Percentiles rank a stretch among this genome's conserved stretches.
These are phyloP conservation scores for Eutypella sp. DNA, from an alignment of 2,329 filamentous ascomycete genomes.

Conservation along the genomic window DNA sequence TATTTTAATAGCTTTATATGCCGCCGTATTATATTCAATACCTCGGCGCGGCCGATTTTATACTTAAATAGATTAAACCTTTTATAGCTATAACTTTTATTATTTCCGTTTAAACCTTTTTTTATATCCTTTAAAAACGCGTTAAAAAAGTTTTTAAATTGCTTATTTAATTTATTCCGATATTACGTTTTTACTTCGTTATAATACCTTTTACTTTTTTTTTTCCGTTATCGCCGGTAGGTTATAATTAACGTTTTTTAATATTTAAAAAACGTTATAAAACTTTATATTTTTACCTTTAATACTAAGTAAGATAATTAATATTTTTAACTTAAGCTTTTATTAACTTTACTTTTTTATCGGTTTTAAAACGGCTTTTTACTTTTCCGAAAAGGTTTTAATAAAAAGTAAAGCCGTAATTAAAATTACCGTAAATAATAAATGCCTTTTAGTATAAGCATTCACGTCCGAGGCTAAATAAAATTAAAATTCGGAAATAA, in stretches of 20 bases:
- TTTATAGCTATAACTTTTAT: conserved; percentile 21
- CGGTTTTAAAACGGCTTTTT: no score
- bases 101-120: conserved; percentile 17
- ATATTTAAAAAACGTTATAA: conserved; percentile 27
- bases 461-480: no score
- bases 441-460: no score
- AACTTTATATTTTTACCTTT: no score
- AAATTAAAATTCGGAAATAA: no score
- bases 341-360: no score
- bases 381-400: no score
- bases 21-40: conserved; percentile 38
- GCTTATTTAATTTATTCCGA: conserved; percentile 40
- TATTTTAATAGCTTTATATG: conserved; percentile 36
- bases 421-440: no score
- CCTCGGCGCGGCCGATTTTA: conserved; percentile 38
- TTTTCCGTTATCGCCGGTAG: conserved; percentile 28
- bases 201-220: conserved; percentile 32
- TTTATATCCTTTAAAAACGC: conserved; percentile 34
- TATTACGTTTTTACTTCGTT: conserved; percentile 46
- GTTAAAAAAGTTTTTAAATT: conserved; percentile 39
- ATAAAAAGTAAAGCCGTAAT: no score
- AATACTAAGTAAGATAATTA: no score
- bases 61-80: conserved; percentile 16
- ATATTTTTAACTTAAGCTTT: no score
- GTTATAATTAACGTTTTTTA: conserved; percentile 30